phyloP scores from a whole-genome alignment of 768 basidiomycete species.

The Lentinula edodes region DNA sequence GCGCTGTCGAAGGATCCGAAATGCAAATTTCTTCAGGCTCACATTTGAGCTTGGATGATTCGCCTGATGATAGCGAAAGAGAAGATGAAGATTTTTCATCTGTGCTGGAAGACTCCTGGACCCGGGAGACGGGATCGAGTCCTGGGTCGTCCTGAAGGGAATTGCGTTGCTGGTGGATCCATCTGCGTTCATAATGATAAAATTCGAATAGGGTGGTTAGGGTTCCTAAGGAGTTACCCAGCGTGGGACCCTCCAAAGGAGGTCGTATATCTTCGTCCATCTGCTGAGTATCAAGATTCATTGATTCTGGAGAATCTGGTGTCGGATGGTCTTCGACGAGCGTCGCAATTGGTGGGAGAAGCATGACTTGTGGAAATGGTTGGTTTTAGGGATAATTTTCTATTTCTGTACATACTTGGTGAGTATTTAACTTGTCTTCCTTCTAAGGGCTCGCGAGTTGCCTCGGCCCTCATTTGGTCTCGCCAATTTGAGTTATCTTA shows the following conservation, averaged over 20 bases:
- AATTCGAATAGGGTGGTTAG: constrained; percentile 62
- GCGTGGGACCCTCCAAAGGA: constrained; percentile 24
- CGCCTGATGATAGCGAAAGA: not conserved
- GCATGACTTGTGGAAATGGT: not conserved
- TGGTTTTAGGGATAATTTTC: not conserved
- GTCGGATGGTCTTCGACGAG: constrained; percentile 12
- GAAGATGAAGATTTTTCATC: not conserved
- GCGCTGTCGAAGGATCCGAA: not conserved
- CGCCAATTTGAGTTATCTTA: not conserved
- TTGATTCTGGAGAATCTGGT: constrained; percentile 25
- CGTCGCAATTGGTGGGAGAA: constrained; percentile 2
- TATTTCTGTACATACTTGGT: not conserved
- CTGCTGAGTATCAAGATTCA: not conserved
- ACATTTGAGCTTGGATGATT: not conserved
- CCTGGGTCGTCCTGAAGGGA: constrained; percentile 46
- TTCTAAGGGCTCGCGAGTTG: not conserved
- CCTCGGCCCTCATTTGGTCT: constrained; percentile 1
- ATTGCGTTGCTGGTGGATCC: constrained; percentile 64
- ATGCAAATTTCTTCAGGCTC: not conserved
- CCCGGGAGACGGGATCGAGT: constrained; percentile 10
- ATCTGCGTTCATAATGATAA: constrained; percentile 67
- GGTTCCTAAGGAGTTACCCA: constrained; percentile 46
- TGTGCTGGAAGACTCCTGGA: not conserved
- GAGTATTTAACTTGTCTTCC: not conserved
- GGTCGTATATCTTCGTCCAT: constrained; percentile 7